Conservation (phyloP, 352 stramenopile genomes). For the Globisporangium sylvaticum region DNA sequence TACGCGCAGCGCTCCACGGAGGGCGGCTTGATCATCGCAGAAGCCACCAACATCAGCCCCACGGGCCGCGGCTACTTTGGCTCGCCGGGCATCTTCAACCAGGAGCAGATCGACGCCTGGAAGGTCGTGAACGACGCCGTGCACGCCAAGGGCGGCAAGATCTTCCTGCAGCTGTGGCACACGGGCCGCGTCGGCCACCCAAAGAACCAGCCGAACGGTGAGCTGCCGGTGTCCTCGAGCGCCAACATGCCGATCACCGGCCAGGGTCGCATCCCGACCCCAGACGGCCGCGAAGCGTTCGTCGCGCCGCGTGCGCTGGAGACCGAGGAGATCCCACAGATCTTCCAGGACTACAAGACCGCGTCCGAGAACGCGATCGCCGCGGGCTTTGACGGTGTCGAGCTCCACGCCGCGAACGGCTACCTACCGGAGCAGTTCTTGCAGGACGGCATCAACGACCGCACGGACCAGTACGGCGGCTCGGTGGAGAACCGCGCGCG, state of each 20-base stretch:
- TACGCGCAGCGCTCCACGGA: conserved; percentile 52
- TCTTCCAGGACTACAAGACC: conserved; percentile 62
- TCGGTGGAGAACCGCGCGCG: conserved; percentile 80
- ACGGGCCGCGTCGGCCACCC: conserved; percentile 70
- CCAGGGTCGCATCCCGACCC: conserved; percentile 39
- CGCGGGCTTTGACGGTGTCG: conserved; percentile 83
- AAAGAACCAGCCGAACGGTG: conserved; percentile 49
- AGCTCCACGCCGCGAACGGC: conserved; percentile 81
- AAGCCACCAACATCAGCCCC: conserved; percentile 55
- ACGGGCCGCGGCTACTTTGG: conserved; percentile 36
- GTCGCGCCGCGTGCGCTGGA: conserved; percentile 62
- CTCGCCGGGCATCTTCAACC: conserved; percentile 50
- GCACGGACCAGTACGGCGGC: conserved; percentile 85
- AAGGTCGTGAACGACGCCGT: conserved; percentile 66
- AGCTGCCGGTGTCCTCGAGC: conserved; percentile 58
- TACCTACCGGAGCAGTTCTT: conserved; percentile 89
- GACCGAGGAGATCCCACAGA: conserved; percentile 60
- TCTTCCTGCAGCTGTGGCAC: conserved; percentile 89
- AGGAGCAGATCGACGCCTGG: conserved; percentile 52
- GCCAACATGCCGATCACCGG: conserved; percentile 26
- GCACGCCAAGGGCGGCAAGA: conserved; percentile 37
- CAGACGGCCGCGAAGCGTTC: conserved; percentile 31
- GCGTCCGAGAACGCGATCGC: conserved; percentile 33
- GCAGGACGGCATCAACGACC: conserved; percentile 68
- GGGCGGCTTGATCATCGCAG: conserved; percentile 56